A percentile compares a stretch with the other conserved stretches of the same genome.
These are phyloP conservation scores for Beauveria sp. DNA, from an alignment of 2,329 filamentous ascomycete species.

Conservation along the genomic window DNA sequence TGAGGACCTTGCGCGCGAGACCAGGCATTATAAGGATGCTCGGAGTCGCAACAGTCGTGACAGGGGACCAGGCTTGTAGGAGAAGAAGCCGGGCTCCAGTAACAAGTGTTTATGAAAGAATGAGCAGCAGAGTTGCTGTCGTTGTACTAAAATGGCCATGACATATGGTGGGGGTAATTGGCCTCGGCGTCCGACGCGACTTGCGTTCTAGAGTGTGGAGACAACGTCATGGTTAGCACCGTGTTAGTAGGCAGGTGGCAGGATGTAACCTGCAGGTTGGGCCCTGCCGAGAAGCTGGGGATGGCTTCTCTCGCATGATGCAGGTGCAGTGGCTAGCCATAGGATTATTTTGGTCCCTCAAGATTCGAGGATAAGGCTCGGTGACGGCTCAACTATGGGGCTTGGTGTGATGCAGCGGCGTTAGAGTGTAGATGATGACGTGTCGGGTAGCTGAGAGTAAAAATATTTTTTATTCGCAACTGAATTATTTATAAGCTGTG, in stretches of 20 bases:
- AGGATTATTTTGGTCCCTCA: background rate
- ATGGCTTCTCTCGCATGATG: background rate
- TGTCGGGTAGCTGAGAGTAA: background rate
- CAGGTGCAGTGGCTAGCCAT: background rate
- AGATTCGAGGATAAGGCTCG: background rate
- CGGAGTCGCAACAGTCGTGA: background rate
- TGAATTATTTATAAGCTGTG: background rate
- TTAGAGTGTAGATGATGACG: background rate
- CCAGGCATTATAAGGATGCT: conserved; percentile 52
- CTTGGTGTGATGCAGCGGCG: background rate
- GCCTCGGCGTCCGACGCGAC: conserved; percentile 9
- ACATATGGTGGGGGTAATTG: conserved; percentile 9
- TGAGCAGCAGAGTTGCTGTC: background rate
- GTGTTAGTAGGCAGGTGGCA: background rate
- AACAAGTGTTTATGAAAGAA: background rate
- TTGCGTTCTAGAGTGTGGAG: conserved; percentile 12
- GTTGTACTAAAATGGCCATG: background rate
- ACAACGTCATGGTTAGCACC: conserved; percentile 9
- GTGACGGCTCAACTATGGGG: background rate
- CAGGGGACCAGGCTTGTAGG: background rate
- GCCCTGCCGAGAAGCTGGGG: background rate
- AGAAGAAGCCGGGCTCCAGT: background rate
- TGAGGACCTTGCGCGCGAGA: conserved; percentile 69
- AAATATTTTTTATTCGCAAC: background rate
- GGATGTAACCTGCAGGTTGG: background rate